phyloP scores from a whole-genome alignment of 805 yeast genomes.

The Yarrowia deformans region DNA sequence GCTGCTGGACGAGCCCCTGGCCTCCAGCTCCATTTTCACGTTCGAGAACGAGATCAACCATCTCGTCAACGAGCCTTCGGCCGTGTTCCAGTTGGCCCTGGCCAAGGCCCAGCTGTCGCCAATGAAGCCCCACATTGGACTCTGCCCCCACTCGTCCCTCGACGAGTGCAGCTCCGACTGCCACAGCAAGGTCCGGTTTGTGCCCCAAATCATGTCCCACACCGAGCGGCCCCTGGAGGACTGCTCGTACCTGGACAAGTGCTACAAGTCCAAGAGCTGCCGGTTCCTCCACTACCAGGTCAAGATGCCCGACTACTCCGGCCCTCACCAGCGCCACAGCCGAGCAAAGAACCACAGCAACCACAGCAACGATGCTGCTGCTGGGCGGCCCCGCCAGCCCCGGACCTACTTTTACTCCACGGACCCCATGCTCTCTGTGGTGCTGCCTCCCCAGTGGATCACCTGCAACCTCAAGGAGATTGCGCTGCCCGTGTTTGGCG shows the following conservation, averaged over 20 bases:
- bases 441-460: constrained; percentile 73
- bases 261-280: constrained; percentile 84
- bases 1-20: constrained; percentile 29
- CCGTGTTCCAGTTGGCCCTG: constrained; percentile 22
- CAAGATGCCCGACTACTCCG: constrained; percentile 16
- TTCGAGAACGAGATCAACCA: constrained; percentile 16
- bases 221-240: constrained; percentile 83
- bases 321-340: not conserved
- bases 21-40: constrained; percentile 5
- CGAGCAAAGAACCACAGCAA: not conserved
- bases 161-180: constrained; percentile 42
- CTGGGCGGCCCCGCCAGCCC: not conserved
- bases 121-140: constrained; percentile 42
- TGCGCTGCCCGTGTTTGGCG: constrained; percentile 76
- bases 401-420: constrained; percentile 19
- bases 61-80: constrained; percentile 32
- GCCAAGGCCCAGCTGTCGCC: constrained; percentile 36
- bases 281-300: constrained; percentile 75
- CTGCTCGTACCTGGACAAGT: constrained; percentile 92
- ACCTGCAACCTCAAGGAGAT: constrained; percentile 79
- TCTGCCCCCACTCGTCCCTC: constrained; percentile 42
- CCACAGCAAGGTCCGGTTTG: constrained; percentile 49
- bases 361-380: not conserved
- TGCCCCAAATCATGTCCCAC: constrained; percentile 51
- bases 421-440: constrained; percentile 19